Base-by-base conservation (phyloP, 2,329 filamentous ascomycete species). In the Fusarium austroafricanum region DNA sequence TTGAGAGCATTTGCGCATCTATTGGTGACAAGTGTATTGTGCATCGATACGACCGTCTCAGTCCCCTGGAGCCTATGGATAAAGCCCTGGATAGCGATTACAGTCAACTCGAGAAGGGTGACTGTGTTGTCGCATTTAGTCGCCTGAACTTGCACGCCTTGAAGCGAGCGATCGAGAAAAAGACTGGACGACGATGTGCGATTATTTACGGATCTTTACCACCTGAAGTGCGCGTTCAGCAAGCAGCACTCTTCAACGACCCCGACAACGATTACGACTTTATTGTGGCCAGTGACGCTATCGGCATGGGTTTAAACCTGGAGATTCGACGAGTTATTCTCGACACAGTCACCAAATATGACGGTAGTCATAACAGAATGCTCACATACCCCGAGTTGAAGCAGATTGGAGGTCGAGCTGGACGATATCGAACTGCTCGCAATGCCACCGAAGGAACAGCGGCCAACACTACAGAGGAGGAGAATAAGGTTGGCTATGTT, bases 271-370 rank as follows among this genome's bases (percentile, higher is more conserved):
- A 97, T 61, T 99, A 97, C 76, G 96, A 99, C 76, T 96, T 90
- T 71, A 83, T 99, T 8, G 94, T 96, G 26, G 96, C 96, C 10
- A 97, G 93, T 72, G 94, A 97, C 79, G 96, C 96, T 45, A 95
- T 99, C 65, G 96, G 96, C 37, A 98, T 99, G 95, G 96, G 96
- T 2, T 82, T 99, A 21, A 99, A 99, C 75, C 80, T 99, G 77
- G 94, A 89, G 79, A 93, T 97, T 76, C 96, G 94, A 76, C 91
- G 96, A 26, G 87, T 99, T 63, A 87, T 99, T 54, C 96, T 99
- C 69, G 93, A 97, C 74, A 85, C 90, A 1, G 85, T 90, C 3
- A 81, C 84, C 61, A 99, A 97, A 77, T 90, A 86, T 68, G 86
- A 94, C 65, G 91, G 91, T 2, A 75, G 70, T 2, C 79, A 82